phyloP scores from a whole-genome alignment of 768 basidiomycete genomes.

The Filobasidium wieringae region DNA sequence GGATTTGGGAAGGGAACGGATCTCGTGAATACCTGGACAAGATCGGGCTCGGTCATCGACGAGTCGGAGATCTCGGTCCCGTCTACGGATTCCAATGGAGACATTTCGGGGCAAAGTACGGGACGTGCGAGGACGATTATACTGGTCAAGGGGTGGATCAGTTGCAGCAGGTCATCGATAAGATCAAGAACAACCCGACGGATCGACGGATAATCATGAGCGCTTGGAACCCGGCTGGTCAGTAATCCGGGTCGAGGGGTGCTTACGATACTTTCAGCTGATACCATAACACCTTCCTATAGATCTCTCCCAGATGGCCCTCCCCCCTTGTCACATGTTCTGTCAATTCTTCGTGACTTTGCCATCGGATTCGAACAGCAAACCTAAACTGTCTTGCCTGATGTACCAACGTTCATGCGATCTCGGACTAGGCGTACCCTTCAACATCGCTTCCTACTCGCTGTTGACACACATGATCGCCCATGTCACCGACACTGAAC shows the following conservation, averaged over 20 bases:
- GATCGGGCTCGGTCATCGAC: constrained; percentile 67
- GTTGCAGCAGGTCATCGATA: constrained; percentile 70
- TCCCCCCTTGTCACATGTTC: constrained; percentile 97
- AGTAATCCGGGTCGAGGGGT: constrained; percentile 17
- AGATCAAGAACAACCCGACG: constrained; percentile 85
- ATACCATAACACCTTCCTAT: background rate
- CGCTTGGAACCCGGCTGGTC: constrained; percentile 97
- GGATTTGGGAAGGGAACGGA: constrained; percentile 98
- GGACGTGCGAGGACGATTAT: constrained; percentile 45
- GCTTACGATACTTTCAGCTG: background rate
- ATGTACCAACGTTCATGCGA: constrained; percentile 99
- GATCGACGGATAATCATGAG: constrained; percentile 87
- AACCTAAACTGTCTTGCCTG: constrained; percentile 71
- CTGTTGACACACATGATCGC: constrained; percentile 96
- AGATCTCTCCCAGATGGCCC: constrained; percentile 91
- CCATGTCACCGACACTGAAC: constrained; percentile 70
- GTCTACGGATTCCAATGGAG: constrained; percentile 98
- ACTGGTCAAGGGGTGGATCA: constrained; percentile 82
- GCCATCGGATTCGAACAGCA: constrained; percentile 47
- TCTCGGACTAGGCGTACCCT: constrained; percentile 90
- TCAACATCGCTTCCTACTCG: constrained; percentile 98
- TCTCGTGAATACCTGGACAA: constrained; percentile 73
- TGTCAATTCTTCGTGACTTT: constrained; percentile 98
- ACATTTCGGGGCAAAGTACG: constrained; percentile 78
- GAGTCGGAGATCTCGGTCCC: constrained; percentile 87